Percentiles rank a stretch among this genome's conserved stretches.
phyloP scores from a whole-genome alignment of 2,329 filamentous ascomycete species.

The Pleurostoma richardsiae region DNA sequence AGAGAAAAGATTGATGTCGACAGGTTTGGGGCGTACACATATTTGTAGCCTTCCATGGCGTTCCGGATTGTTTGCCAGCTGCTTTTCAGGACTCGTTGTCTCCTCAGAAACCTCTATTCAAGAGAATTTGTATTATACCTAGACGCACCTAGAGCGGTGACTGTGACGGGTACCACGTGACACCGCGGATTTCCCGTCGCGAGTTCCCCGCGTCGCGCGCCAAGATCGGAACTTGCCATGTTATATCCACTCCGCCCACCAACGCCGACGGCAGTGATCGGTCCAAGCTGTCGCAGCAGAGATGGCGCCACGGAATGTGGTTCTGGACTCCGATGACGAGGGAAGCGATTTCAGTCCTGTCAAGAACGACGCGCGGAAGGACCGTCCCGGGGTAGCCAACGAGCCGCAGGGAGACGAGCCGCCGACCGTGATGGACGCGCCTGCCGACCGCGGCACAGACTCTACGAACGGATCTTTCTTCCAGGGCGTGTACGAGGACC shows the following conservation, averaged over 20 bases:
- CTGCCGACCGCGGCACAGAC: constrained; percentile 12
- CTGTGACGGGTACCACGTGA: not conserved
- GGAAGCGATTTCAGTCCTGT: constrained; percentile 17
- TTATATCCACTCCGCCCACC: too few relatives aligned
- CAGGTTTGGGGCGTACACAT: too few relatives aligned
- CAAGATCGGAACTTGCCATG: too few relatives aligned
- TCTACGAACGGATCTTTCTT: constrained; percentile 46
- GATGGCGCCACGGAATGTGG: constrained; percentile 19
- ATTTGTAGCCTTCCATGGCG: not conserved
- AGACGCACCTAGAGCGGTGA: not conserved
- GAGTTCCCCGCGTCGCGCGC: too few relatives aligned
- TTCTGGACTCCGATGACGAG: constrained; percentile 26
- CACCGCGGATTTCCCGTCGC: not conserved
- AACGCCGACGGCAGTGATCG: too few relatives aligned
- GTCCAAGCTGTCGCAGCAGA: not conserved
- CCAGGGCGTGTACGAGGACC: constrained; percentile 39
- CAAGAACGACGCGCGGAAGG: constrained; percentile 10
- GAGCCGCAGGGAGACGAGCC: not conserved
- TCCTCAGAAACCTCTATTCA: too few relatives aligned
- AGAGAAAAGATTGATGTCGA: too few relatives aligned
- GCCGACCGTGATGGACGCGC: not conserved
- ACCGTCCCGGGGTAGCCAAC: not conserved
- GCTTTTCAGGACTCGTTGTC: not conserved
- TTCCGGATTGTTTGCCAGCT: not conserved
- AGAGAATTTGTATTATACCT: too few relatives aligned